Base-by-base conservation (phyloP, 257 asterid genomes). In the Thymus quinquecostatus region DNA sequence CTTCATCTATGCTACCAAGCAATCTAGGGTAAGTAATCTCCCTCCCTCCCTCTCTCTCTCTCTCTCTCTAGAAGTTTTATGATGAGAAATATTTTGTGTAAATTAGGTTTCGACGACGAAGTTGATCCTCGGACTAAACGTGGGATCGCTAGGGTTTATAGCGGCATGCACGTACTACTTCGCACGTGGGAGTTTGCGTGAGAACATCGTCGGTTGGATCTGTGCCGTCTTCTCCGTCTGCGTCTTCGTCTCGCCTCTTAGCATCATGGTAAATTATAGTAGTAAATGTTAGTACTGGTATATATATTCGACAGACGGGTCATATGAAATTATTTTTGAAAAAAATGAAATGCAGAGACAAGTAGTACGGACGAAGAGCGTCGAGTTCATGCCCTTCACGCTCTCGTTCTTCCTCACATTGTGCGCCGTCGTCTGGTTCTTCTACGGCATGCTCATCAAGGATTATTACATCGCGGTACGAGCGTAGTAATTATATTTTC, bases 181-280 rank as follows among this genome's bases (percentile, higher is more conserved):
- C 6, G 32, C 75, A 1, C 14, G 68, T 0, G 84, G 75, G 5
- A 5, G 68, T 0, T 14, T 0, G 1, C 79, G 98, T 58, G 72
- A 83, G 1, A 33, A 29, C 1, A 57, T 73, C 0, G 96, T 92
- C 5, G 97, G 98, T 13, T 92, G 97, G 98, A 83, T 88, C 0
- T 88, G 98, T 64, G 88, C 96, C 2, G 87, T 13, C 41, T 88
- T 92, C 75, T 92, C 98, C 1, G 78, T 90, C 36, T 8, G 77
- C 12, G 97, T 92, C 14, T 90, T 86, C 36, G 92, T 88, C 3
- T 90, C 98, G 41, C 98, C 98, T 10, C 90, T 92, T 13, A 79
- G 86, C 79, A 90, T 92, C 56, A 84, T 92, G 92, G 98, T 92
- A 89, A 3, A 2, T 29, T 8, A 5, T 66, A 21, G 8, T 28